phyloP scores from a whole-genome alignment of 768 basidiomycete species.

The Tubosaeta sp. region DNA sequence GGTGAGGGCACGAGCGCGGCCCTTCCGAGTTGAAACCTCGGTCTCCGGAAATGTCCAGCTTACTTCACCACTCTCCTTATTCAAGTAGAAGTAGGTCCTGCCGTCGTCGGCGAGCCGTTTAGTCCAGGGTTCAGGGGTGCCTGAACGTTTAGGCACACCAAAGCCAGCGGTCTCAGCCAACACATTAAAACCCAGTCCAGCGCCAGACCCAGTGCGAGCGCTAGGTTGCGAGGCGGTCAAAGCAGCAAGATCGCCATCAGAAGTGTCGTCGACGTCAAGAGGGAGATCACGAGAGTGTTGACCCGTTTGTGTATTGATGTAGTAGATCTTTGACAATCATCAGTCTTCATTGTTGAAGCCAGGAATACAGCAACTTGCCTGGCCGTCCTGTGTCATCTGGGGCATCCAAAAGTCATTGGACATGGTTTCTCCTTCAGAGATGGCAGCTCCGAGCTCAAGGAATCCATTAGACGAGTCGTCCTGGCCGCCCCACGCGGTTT shows the following conservation, averaged over 20 bases:
- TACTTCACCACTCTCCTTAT: conserved; percentile 62
- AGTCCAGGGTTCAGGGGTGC: conserved; percentile 80
- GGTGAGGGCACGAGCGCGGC: conserved; percentile 32
- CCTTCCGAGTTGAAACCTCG: conserved; percentile 23
- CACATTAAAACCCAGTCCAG: conserved; percentile 45
- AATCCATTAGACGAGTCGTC: conserved; percentile 38
- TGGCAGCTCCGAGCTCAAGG: conserved; percentile 28
- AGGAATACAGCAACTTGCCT: conserved; percentile 48
- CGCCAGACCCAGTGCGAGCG: conserved; percentile 52
- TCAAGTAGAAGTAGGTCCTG: conserved; percentile 73
- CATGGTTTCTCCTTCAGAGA: conserved; percentile 30
- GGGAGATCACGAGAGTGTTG: conserved; percentile 84
- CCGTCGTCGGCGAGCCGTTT: conserved; percentile 80
- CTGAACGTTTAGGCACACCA: conserved; percentile 53
- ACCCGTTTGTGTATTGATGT: conserved; percentile 87
- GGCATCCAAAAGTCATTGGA: conserved; percentile 91
- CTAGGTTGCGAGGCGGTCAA: conserved; percentile 50
- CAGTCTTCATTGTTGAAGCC: neutral
- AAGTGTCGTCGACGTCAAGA: conserved; percentile 59
- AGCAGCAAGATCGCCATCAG: conserved; percentile 60
- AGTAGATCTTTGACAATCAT: conserved; percentile 70
- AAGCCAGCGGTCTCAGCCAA: conserved; percentile 48
- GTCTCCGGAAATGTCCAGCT: conserved; percentile 66
- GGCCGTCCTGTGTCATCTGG: conserved; percentile 73
- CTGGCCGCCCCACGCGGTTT: conserved; percentile 43